phyloP scores from a whole-genome alignment of 2,329 filamentous ascomycete genomes.

The Apiospora malaysiana region DNA sequence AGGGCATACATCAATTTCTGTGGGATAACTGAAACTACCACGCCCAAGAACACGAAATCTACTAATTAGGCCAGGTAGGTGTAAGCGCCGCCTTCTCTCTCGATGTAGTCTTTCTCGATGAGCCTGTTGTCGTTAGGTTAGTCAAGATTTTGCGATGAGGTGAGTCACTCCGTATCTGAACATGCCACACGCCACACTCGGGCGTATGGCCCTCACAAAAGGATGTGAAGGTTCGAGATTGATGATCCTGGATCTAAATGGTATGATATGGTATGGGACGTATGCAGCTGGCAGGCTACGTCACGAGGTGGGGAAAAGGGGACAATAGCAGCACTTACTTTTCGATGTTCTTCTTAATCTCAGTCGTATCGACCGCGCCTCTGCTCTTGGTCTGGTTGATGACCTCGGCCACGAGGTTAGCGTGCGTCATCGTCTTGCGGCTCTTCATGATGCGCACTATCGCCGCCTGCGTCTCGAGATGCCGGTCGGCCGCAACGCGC shows the following conservation, averaged over 20 bases:
- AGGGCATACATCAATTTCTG: background rate
- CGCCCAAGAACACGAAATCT: slow-evolving; percentile 30
- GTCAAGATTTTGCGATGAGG: slow-evolving; percentile 26
- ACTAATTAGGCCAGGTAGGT: slow-evolving; percentile 67
- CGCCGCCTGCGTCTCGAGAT: slow-evolving; percentile 96
- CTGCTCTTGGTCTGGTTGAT: slow-evolving; percentile 88
- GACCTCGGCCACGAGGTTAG: slow-evolving; percentile 88
- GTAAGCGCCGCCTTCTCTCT: slow-evolving; percentile 75
- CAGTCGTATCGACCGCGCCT: slow-evolving; percentile 81
- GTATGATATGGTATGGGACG: too few species aligned
- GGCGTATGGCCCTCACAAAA: too few species aligned
- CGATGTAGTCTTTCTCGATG: slow-evolving; percentile 93
- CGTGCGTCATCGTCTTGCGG: slow-evolving; percentile 83
- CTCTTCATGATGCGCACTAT: slow-evolving; percentile 98
- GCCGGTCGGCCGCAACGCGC: slow-evolving; percentile 83
- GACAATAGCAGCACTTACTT: slow-evolving; percentile 64
- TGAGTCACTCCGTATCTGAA: too few species aligned
- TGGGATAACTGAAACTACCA: slow-evolving; percentile 7
- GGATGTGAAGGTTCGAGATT: too few species aligned
- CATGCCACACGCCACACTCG: too few species aligned
- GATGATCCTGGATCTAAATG: too few species aligned
- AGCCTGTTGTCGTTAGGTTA: slow-evolving; percentile 60
- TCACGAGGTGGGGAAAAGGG: background rate
- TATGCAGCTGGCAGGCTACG: too few species aligned
- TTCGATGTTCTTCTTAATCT: slow-evolving; percentile 98